Evolutionary conservation across 2,329 filamentous ascomycete species (phyloP), one percentile per base, ranked within the genome.

Genomic region (Chalaropsis ovoidea): DNA sequence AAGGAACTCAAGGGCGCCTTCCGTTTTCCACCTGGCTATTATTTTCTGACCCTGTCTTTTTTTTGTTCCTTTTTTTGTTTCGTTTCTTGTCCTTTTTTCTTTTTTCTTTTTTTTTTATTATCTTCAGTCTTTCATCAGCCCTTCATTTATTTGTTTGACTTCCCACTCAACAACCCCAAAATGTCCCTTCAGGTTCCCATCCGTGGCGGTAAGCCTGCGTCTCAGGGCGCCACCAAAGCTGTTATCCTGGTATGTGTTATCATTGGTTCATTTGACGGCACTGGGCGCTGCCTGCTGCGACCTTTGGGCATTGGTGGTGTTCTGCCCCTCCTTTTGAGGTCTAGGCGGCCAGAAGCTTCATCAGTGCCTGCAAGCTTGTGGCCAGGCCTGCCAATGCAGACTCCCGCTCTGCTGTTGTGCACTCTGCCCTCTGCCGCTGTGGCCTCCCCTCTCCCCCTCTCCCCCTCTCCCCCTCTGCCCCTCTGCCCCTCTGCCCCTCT

Each of bases 161-260:
- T 63, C 52, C 45, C 42, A 7, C 5, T 61, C 43, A 19, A 17
- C 24, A n/a, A 7, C 11, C 27, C 13, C 47, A 43, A 66, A 27
- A 65, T 67, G 54, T 66, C 65, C 45, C 56, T 63, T 64, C 81
- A 84, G 70, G 78, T 86, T 71, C 81, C 82, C 70, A 74, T 78
- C 74, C 78, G 79, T 65, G 75, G 76, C 68, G 77, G 77, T 72
- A 81, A 79, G 71, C 72, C 78, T 70, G 31, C 56, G n/a, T 49
- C 72, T 68, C 80, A 80, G 74, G 78, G 79, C 70, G 71, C 76
- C 69, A 82, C 92, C 75, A 97, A 96, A 79, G 93, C 93, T 70
- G 87, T 96, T 71, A 96, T 97, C 77, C 80, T 97, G 80, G 92
- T 96, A 82, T 69, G 71, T 66, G 68, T 24, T 60, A 7, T 62